Conservation (phyloP, 148 eudicot genomes). For the Bassia scoparia region DNA sequence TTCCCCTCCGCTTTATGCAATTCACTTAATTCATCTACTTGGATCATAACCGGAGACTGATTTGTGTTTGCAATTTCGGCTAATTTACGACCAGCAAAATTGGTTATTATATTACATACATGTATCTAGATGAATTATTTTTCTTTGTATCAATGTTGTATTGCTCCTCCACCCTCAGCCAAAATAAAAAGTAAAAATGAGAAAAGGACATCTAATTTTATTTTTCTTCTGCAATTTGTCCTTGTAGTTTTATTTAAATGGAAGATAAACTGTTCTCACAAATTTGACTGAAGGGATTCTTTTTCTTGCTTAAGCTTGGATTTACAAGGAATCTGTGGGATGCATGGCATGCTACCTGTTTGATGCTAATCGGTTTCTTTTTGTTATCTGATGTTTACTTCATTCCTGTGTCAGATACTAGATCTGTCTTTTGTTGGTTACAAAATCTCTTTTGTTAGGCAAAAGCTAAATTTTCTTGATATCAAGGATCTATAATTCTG, state of each 20-base stretch:
- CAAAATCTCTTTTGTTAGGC: not conserved
- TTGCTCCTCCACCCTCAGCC: not conserved
- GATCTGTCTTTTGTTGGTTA: not conserved
- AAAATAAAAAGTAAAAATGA: no score
- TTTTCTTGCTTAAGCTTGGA: constrained; percentile 3
- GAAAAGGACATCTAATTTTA: no score
- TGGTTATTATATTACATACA: not conserved
- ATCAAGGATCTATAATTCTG: not conserved
- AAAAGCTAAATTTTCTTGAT: not conserved
- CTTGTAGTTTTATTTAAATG: not conserved
- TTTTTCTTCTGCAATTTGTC: not conserved
- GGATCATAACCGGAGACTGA: not conserved
- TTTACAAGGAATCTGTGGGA: not conserved
- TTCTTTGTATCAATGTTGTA: not conserved
- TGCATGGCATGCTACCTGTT: not conserved
- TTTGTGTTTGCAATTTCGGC: constrained; percentile 9
- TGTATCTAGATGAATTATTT: not conserved
- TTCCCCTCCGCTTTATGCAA: not conserved
- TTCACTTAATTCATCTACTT: not conserved
- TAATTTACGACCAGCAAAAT: no score
- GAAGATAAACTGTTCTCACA: no score
- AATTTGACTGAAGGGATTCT: not conserved
- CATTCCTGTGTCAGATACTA: not conserved
- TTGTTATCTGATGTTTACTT: not conserved
- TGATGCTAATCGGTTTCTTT: not conserved